Conservation (phyloP, 148 eudicot species). For the Hydrangea macrophylla region DNA sequence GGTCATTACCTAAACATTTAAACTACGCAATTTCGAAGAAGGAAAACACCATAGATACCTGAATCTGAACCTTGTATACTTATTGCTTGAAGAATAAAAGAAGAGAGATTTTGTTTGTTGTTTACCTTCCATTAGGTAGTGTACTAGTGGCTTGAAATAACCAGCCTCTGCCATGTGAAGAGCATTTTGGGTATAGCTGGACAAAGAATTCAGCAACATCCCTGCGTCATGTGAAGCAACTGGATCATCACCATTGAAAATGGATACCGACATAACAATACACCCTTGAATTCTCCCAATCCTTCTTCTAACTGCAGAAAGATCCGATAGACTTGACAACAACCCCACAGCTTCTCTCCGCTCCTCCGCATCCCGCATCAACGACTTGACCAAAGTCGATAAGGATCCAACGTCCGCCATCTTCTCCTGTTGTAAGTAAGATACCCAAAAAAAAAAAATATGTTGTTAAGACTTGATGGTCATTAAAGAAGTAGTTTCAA, state of each 20-base stretch:
- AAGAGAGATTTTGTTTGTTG: background rate
- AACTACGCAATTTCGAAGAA: too few species aligned
- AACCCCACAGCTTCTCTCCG: slow-evolving; percentile 80
- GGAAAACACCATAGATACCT: too few species aligned
- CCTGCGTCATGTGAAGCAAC: slow-evolving; percentile 62
- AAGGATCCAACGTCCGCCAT: slow-evolving; percentile 63
- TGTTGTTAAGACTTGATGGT: too few species aligned
- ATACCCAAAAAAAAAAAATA: background rate
- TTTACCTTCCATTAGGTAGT: slow-evolving; percentile 78
- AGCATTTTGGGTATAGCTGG: slow-evolving; percentile 80
- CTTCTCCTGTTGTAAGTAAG: slow-evolving; percentile 47
- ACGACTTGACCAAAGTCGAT: slow-evolving; percentile 61
- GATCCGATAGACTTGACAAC: slow-evolving; percentile 49
- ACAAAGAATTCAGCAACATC: slow-evolving; percentile 52
- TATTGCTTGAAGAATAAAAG: too few species aligned
- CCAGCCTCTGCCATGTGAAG: slow-evolving; percentile 98
- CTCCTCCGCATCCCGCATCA: slow-evolving; percentile 64
- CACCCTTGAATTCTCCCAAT: slow-evolving; percentile 87
- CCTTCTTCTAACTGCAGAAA: slow-evolving; percentile 50
- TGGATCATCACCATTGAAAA: slow-evolving; percentile 64
- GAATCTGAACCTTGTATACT: too few species aligned
- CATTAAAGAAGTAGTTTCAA: too few species aligned
- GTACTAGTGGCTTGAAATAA: slow-evolving; percentile 73
- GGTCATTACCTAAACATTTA: too few species aligned
- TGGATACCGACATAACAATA: slow-evolving; percentile 76